Percentiles rank a stretch among this genome's conserved stretches.
Evolutionary conservation across 345 rosid genomes (phyloP).

Genomic region (Syzygium aromaticum): DNA sequence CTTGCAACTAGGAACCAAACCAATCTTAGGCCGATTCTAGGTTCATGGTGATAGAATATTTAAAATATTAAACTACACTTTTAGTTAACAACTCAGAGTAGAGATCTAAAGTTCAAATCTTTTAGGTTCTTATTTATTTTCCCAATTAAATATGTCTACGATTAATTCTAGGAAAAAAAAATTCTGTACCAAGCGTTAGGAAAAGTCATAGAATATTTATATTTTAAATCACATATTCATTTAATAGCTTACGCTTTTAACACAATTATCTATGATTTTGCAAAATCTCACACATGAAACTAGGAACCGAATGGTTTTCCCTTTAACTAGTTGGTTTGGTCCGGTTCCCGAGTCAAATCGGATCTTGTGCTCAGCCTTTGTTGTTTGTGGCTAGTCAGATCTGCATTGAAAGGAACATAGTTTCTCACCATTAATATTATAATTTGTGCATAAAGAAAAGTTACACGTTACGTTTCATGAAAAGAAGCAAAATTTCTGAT

Average conservation of each 20-base stretch:
- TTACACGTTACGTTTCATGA: not conserved
- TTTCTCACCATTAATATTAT: not conserved
- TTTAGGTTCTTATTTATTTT: too few relatives aligned
- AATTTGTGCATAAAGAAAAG: not conserved
- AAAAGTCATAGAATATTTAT: too few relatives aligned
- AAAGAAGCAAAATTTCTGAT: not conserved
- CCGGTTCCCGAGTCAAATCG: rapidly evolving
- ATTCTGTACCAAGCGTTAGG: too few relatives aligned
- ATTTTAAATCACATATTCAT: too few relatives aligned
- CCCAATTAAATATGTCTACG: too few relatives aligned
- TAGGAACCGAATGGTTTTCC: not conserved
- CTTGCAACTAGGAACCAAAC: rapidly evolving
- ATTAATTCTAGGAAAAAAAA: too few relatives aligned
- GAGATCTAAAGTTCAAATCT: too few relatives aligned
- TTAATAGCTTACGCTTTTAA: too few relatives aligned
- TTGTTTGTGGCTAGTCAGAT: not conserved
- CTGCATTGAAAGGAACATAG: not conserved
- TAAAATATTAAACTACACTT: too few relatives aligned
- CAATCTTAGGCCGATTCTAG: not conserved
- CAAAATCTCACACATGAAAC: not conserved
- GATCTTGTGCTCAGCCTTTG: rapidly evolving
- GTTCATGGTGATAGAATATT: not conserved
- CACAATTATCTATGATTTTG: too few relatives aligned
- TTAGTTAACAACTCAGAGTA: too few relatives aligned
- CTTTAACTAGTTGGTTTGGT: rapidly evolving